These are phyloP conservation scores for Dactylellina haptotyla DNA, from an alignment of 2,329 filamentous ascomycete genomes.

Conservation along the genomic window DNA sequence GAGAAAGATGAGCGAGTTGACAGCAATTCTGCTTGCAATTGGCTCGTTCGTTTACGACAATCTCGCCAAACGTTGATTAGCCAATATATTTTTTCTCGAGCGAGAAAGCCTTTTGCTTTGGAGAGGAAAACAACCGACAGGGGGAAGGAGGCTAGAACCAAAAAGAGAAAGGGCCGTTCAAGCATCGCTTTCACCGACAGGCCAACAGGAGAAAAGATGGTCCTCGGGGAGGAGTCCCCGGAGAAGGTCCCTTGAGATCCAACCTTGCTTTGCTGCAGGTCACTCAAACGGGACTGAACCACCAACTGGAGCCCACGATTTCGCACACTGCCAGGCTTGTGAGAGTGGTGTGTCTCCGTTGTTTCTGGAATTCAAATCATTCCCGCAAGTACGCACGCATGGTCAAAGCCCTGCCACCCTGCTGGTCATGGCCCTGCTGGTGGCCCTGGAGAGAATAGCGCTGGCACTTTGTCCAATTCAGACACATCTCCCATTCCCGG, in stretches of 20 bases:
- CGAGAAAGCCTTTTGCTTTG: conserved; percentile 26
- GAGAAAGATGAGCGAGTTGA: conserved; percentile 17
- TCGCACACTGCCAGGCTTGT: conserved; percentile 13
- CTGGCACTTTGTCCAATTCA: conserved; percentile 47
- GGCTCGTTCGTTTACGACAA: conserved; percentile 34
- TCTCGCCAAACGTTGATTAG: conserved; percentile 53
- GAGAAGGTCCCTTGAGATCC: conserved; percentile 14
- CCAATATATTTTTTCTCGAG: conserved; percentile 28
- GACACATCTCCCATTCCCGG: conserved; percentile 33
- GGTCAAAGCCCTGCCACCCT: conserved; percentile 47
- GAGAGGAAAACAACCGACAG: conserved; percentile 15
- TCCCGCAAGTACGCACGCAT: conserved; percentile 53
- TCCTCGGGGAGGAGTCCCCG: conserved; percentile 37
- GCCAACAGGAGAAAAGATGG: conserved; percentile 4
- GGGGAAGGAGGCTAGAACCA: conserved; percentile 28
- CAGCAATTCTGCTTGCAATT: conserved; percentile 40
- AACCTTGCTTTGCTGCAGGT: conserved; percentile 25
- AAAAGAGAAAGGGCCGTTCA: conserved; percentile 45
- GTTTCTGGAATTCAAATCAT: conserved; percentile 42
- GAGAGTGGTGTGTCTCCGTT: too few relatives aligned
- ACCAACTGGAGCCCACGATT: conserved; percentile 33
- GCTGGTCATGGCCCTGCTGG: too few relatives aligned
- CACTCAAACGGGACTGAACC: conserved; percentile 21
- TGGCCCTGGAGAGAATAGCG: too few relatives aligned
- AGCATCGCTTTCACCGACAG: conserved; percentile 49